These are phyloP conservation scores for Berkeleyomyces basicola DNA, from an alignment of 2,329 filamentous ascomycete species.

Conservation along the genomic window DNA sequence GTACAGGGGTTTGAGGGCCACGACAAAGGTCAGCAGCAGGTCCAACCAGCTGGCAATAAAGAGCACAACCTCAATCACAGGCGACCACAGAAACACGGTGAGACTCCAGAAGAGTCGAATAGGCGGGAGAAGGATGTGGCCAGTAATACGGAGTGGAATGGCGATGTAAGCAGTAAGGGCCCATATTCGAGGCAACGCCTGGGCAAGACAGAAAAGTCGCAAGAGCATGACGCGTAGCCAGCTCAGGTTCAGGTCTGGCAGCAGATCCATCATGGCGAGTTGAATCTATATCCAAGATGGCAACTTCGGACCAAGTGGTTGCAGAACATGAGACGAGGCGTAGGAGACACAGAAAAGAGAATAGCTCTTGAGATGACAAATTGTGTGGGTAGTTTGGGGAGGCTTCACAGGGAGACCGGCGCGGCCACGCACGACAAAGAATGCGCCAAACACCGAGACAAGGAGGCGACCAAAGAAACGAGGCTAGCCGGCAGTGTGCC, in stretches of 20 bases:
- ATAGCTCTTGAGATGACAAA: not conserved
- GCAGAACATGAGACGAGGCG: not conserved
- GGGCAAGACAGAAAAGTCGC: not conserved
- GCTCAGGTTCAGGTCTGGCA: not conserved
- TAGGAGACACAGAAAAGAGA: not conserved
- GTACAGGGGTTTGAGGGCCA: constrained; percentile 7
- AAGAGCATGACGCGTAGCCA: not conserved
- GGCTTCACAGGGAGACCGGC: not conserved
- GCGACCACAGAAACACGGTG: constrained; percentile 1
- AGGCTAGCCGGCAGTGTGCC: not conserved
- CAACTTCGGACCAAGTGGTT: too few relatives aligned
- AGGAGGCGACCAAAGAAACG: not conserved
- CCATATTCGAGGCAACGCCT: not conserved
- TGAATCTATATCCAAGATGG: too few relatives aligned
- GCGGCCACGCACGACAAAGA: not conserved
- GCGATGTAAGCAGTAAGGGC: not conserved
- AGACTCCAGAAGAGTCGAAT: not conserved
- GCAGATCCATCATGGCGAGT: not conserved
- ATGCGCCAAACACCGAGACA: not conserved
- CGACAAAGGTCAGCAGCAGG: not conserved
- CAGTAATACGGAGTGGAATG: not conserved
- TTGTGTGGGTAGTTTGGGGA: not conserved
- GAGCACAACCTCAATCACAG: not conserved
- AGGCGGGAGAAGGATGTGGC: not conserved
- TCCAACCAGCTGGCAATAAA: constrained; percentile 4